Conservation (phyloP, 2,329 filamentous ascomycete genomes). For the Curvularia verruculosa region DNA sequence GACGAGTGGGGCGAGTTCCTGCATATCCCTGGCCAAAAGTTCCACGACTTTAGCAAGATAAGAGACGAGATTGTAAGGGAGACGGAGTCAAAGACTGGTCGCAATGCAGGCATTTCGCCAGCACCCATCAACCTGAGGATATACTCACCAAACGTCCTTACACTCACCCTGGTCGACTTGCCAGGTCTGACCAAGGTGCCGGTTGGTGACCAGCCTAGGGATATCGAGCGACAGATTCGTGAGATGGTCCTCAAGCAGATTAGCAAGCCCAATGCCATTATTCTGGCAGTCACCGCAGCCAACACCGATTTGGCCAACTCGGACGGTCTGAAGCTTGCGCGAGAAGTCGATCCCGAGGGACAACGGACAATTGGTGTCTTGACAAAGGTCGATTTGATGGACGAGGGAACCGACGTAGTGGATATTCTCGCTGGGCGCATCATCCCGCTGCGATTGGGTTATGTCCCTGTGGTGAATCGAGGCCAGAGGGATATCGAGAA, state of each 20-base stretch:
- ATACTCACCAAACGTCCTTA: slow-evolving; percentile 97
- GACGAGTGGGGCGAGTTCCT: slow-evolving; percentile 99
- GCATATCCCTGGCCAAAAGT: slow-evolving; percentile 96
- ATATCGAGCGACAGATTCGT: slow-evolving; percentile 94
- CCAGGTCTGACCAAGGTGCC: slow-evolving; percentile 96
- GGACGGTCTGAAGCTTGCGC: slow-evolving; percentile 92
- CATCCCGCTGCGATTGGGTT: slow-evolving; percentile 91
- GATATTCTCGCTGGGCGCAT: slow-evolving; percentile 98
- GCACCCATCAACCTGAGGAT: slow-evolving; percentile 97
- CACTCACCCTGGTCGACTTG: slow-evolving; percentile 93
- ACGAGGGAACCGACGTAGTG: slow-evolving; percentile 96
- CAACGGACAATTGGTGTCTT: slow-evolving; percentile 98
- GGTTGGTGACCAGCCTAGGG: slow-evolving; percentile 92
- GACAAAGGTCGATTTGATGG: slow-evolving; percentile 99
- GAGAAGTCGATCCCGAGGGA: slow-evolving; percentile 96
- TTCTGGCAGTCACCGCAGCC: slow-evolving; percentile 92
- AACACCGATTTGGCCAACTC: slow-evolving; percentile 99
- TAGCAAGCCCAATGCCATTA: slow-evolving; percentile 96
- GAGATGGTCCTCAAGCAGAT: slow-evolving; percentile 99
- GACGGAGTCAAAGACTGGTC: slow-evolving; percentile 94
- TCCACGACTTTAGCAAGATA: slow-evolving; percentile 97
- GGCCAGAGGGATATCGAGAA: slow-evolving; percentile 98
- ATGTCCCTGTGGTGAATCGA: slow-evolving; percentile 96
- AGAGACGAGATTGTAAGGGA: slow-evolving; percentile 96
- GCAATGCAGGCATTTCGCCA: slow-evolving; percentile 94